Base-by-base conservation (phyloP, 495 filamentous ascomycete genomes). In the Penicillium taxi region DNA sequence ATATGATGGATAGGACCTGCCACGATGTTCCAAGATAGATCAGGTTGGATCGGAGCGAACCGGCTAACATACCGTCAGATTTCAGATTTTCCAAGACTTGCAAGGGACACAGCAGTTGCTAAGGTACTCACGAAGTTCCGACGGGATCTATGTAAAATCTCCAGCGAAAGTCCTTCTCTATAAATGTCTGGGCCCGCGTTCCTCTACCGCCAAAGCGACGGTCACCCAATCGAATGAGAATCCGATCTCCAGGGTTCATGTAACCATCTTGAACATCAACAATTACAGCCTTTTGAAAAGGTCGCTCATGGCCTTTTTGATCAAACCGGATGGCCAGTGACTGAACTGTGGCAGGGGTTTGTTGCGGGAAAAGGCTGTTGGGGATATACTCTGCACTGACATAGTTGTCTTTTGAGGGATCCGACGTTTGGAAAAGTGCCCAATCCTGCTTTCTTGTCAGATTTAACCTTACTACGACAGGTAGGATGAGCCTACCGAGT, bases 341-440 rank as follows among this genome's bases (percentile, higher is more conserved):
- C 30, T 51, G 47, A 4, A 51, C 43, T 9, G 47, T 51, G 5
- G 43, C 43, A 18, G 47, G 39, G 1, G 38, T 43, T 20, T 51
- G 47, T 5, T 26, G 38, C 0, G 38, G 32, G 14, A 42, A 27
- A 1, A 47, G 33, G 6, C n/a, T 28, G 15, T 40, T 32, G 11
- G 48, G 33, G 5, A 43, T 15, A 41, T 55, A 55, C 27, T 55
- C 48, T 4, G 48, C 45, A 12, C 48, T 52, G 11, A 55, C 45
- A 42, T 52, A 52, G 38, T 52, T 55, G 19, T 55, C 48, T 19
- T 35, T 34, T 21, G 29, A 34, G 9, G 26, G 41, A 26, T 49
- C 52, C 17, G 48, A 49, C n/a, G 48, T 52, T 32, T 55, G 52
- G 21, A 55, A 52, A 1, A 52, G 27, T 0, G 52, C 48, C 48